phyloP scores from a whole-genome alignment of 2,329 filamentous ascomycete species.

The Ceratocystis albifundus region DNA sequence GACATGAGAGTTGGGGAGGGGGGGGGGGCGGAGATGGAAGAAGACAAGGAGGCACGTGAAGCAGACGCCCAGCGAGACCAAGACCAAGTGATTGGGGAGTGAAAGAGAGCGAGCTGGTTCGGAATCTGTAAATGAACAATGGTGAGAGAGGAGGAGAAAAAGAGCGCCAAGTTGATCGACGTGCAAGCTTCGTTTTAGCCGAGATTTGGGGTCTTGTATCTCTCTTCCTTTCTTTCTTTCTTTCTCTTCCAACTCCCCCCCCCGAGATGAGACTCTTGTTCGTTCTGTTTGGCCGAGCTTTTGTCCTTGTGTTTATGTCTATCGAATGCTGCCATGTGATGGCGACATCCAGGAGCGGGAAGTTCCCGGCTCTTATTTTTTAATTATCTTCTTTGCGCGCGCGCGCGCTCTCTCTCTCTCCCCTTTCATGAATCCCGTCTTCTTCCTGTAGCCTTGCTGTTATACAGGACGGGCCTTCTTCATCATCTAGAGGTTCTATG shows the following conservation, averaged over 20 bases:
- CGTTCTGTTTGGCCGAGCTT: background rate
- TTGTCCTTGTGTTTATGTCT: background rate
- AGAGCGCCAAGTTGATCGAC: constrained; percentile 10
- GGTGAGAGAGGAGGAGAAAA: background rate
- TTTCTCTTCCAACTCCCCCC: background rate
- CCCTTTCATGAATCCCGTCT: background rate
- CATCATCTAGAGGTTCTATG: too few species aligned
- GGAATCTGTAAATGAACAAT: background rate
- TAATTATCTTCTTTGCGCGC: background rate
- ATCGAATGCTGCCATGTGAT: background rate
- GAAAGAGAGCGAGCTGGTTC: background rate
- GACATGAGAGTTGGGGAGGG: background rate
- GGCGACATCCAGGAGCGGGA: background rate
- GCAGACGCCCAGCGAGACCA: background rate
- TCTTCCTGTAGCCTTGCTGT: too few species aligned
- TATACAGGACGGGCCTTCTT: too few species aligned
- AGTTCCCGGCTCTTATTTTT: background rate
- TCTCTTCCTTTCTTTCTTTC: background rate
- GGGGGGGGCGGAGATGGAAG: too few species aligned
- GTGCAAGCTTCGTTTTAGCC: constrained; percentile 8
- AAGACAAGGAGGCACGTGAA: background rate
- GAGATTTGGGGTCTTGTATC: background rate
- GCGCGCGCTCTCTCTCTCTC: too few species aligned
- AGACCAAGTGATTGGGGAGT: too few species aligned
- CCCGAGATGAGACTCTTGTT: background rate